phyloP scores from a whole-genome alignment of 164 flowering plant species.

The Malania oleifera region DNA sequence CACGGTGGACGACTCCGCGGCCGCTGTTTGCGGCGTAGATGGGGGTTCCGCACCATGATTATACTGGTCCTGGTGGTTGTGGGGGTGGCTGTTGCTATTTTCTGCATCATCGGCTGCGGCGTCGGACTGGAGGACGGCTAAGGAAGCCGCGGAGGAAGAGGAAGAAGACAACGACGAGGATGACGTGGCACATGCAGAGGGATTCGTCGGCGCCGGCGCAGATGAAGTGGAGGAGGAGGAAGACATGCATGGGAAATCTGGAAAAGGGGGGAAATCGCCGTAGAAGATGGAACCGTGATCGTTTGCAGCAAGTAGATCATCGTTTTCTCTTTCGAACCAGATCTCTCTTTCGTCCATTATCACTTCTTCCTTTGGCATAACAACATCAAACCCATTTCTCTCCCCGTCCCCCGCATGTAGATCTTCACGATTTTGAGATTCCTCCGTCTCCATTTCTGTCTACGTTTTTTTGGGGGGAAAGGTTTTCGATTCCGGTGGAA shows the following conservation, averaged over 20 bases:
- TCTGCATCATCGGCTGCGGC: conserved; percentile 22
- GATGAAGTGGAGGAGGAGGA: conserved; percentile 64
- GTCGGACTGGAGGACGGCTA: conserved; percentile 50
- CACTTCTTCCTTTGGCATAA: conserved; percentile 5
- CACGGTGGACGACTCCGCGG: conserved; percentile 26
- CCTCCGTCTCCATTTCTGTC: conserved; percentile 11
- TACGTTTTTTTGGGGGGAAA: no score
- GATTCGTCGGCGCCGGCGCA: conserved; percentile 21
- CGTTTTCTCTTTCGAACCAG: conserved; percentile 28
- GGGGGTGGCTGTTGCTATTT: neutral
- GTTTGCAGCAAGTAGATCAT: conserved; percentile 25
- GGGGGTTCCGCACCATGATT: no score
- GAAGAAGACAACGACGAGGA: conserved; percentile 33
- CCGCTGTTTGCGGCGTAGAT: neutral
- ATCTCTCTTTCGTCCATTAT: conserved; percentile 20
- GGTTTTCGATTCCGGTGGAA: no score
- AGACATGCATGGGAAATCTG: conserved; percentile 86
- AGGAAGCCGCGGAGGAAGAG: conserved; percentile 51
- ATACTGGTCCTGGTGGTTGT: neutral
- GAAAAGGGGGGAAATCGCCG: conserved; percentile 60
- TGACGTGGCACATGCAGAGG: conserved; percentile 21
- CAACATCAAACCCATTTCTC: conserved; percentile 4
- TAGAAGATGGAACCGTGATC: conserved; percentile 43
- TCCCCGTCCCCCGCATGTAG: conserved; percentile 11
- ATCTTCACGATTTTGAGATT: conserved; percentile 11